Conservation (phyloP, 495 filamentous ascomycete species). For the Neurospora sp. region DNA sequence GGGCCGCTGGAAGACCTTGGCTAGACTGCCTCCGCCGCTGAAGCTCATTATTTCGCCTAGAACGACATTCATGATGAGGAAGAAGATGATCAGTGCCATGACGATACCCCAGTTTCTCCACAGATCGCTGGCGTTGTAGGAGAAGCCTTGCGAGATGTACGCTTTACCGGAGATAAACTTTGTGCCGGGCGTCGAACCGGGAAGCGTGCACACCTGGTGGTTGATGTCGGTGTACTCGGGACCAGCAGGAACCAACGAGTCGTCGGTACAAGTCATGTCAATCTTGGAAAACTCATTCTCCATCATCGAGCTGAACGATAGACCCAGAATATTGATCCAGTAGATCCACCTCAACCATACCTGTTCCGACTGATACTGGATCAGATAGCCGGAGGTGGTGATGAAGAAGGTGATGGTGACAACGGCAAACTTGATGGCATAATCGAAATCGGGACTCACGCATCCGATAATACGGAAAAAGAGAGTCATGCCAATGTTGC, state of each 20-base stretch:
- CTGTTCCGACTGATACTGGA: constrained; percentile 58
- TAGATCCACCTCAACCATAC: constrained; percentile 76
- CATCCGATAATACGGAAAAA: constrained; percentile 73
- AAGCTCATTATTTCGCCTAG: constrained; percentile 69
- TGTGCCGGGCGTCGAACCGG: constrained; percentile 54
- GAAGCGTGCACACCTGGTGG: constrained; percentile 65
- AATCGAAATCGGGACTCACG: constrained; percentile 74
- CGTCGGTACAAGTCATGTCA: constrained; percentile 51
- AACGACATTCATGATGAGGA: constrained; percentile 57
- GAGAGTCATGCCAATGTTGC: constrained; percentile 68
- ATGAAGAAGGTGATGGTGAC: constrained; percentile 70
- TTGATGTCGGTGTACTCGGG: constrained; percentile 53
- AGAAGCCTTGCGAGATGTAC: constrained; percentile 54
- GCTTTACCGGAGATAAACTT: constrained; percentile 45
- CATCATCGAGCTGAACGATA: constrained; percentile 68
- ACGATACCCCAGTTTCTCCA: constrained; percentile 76
- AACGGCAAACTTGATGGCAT: constrained; percentile 70
- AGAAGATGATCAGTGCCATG: constrained; percentile 53
- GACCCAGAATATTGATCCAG: constrained; percentile 67
- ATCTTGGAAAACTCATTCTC: constrained; percentile 66
- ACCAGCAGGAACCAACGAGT: constrained; percentile 56
- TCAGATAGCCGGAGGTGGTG: constrained; percentile 68
- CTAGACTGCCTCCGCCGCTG: constrained; percentile 64
- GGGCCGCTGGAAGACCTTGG: constrained; percentile 63
- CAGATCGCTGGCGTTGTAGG: constrained; percentile 48